Conservation (phyloP, 805 yeast species). For the Lipomyces yamadae region DNA sequence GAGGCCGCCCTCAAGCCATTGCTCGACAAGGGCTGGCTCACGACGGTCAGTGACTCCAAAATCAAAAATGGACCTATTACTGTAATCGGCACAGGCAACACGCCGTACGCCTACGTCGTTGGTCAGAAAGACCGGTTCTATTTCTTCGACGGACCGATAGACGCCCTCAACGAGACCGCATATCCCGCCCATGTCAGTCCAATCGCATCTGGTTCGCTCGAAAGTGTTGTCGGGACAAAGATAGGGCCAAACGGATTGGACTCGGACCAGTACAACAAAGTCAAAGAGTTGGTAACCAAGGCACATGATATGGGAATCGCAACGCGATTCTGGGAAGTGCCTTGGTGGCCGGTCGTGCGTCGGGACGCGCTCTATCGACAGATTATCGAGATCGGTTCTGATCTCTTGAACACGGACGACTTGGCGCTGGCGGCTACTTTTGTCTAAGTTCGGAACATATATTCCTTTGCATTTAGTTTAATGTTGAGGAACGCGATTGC, state of each 20-base stretch:
- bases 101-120: constrained; percentile 53
- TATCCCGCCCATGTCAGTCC: constrained; percentile 43
- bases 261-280: constrained; percentile 43
- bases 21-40: constrained; percentile 55
- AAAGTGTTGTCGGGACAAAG: constrained; percentile 39
- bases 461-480: not conserved
- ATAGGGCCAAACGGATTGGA: constrained; percentile 45
- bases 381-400: constrained; percentile 55
- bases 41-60: constrained; percentile 49
- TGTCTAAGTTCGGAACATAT: constrained; percentile 4
- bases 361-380: constrained; percentile 57
- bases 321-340: constrained; percentile 74
- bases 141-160: constrained; percentile 61
- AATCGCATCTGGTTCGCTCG: constrained; percentile 47
- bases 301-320: constrained; percentile 59
- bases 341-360: constrained; percentile 62
- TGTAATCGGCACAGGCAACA: constrained; percentile 68
- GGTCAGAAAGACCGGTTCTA: constrained; percentile 45
- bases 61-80: constrained; percentile 61
- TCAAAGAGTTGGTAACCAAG: constrained; percentile 44
- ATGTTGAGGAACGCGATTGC: not conserved
- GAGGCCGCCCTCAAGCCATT: constrained; percentile 55
- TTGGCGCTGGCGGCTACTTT: constrained; percentile 49
- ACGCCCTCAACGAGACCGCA: constrained; percentile 33
- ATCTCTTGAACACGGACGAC: constrained; percentile 68